Evolutionary conservation across 2,329 filamentous ascomycete genomes (phyloP), one percentile per base, ranked within the genome.

Genomic region (Fusarium nygamai): DNA sequence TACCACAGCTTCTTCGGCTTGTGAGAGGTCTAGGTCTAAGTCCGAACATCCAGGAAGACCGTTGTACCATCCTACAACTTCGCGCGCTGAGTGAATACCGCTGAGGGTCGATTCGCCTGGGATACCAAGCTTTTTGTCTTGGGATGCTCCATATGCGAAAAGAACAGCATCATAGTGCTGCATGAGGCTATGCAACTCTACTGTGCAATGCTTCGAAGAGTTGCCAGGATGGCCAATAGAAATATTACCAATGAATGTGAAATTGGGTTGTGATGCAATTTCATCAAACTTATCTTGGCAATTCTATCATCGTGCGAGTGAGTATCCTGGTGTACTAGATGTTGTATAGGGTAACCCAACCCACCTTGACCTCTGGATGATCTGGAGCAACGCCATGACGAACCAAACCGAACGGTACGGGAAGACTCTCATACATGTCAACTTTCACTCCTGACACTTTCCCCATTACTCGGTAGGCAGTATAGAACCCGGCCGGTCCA

Each of bases 51-150:
- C 93, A 0, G 96, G 96, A 6, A 98, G 87, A 6, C 96, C 96
- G 82, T 99, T 99, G 83, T 99, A 99, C 96, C 96, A 99, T 24
- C 95, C 96, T 3, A 99, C 96, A 81, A 98, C 98, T 44, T 95
- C 92, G 34, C 96, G 90, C 5, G 96, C 96, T 13, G 95, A 98
- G 80, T 95, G 92, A 24, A 98, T 91, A 6, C 94, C 94, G 33
- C 87, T 86, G 12, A 96, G 84, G 11, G 84, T 82, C 8, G 92
- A 88, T 79, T 99, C 96, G 14, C 96, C 95, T 0, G 93, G 91
- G 41, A 99, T 91, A 0, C 90, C 92, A 1, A 99, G 87, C 63
- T 88, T 91, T 73, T 91, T 92, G 81, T 99, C 96, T 80, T 93
- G 90, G 2, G 94, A 93, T 7, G 96, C 96, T 20, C 96, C 96